These are phyloP conservation scores for Phytopythium litorale DNA, from an alignment of 352 stramenopile species.

Conservation along the genomic window DNA sequence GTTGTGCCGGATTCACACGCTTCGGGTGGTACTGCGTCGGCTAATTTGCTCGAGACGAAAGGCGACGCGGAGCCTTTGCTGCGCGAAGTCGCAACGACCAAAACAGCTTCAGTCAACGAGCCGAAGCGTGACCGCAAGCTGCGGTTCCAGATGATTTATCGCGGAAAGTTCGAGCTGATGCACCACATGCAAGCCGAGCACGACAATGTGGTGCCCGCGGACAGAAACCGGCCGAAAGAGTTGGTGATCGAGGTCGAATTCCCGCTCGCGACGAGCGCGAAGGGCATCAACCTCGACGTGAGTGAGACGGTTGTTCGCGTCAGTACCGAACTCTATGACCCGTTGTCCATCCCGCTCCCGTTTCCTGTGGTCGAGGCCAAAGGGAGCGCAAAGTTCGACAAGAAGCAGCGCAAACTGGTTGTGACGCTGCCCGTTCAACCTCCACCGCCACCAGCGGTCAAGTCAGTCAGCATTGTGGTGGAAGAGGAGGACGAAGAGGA, in stretches of 20 bases:
- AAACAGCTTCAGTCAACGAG: slow-evolving; percentile 5
- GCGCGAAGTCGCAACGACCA: slow-evolving; percentile 17
- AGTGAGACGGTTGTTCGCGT: slow-evolving; percentile 47
- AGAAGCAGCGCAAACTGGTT: slow-evolving; percentile 60
- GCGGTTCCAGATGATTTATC: slow-evolving; percentile 56
- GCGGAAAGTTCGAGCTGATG: slow-evolving; percentile 65
- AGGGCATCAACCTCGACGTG: slow-evolving; percentile 66
- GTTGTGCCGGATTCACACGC: background rate
- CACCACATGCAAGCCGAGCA: slow-evolving; percentile 67
- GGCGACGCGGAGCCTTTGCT: slow-evolving; percentile 11
- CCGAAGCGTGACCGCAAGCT: slow-evolving; percentile 15
- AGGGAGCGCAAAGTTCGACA: slow-evolving; percentile 81
- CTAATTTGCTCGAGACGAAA: slow-evolving; percentile 15
- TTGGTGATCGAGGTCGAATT: slow-evolving; percentile 65
- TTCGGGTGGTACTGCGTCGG: background rate
- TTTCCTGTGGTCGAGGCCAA: slow-evolving; percentile 79
- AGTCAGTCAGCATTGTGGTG: slow-evolving; percentile 27
- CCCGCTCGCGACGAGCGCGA: slow-evolving; percentile 47
- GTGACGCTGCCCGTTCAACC: slow-evolving; percentile 81
- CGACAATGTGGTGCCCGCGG: slow-evolving; percentile 22
- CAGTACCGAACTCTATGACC: slow-evolving; percentile 34
- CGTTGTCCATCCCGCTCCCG: slow-evolving; percentile 56
- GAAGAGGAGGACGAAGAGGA: slow-evolving; percentile 34
- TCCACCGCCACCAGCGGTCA: slow-evolving; percentile 24
- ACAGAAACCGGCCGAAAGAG: slow-evolving; percentile 47